Conservation (phyloP, 2,329 filamentous ascomycete species). For the Xylariaceae sp. region DNA sequence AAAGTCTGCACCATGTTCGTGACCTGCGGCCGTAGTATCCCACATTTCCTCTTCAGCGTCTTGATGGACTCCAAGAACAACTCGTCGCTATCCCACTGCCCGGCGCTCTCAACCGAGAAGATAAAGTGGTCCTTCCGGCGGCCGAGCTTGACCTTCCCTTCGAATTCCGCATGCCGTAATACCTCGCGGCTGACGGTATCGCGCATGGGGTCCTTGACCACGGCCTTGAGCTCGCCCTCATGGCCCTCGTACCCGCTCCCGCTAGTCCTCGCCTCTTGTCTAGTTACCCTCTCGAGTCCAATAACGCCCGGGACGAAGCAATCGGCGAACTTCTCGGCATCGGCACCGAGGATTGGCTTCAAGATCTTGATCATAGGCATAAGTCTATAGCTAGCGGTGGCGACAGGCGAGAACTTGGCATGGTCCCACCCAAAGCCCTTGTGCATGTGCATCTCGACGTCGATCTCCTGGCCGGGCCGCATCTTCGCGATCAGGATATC, state of each 20-base stretch:
- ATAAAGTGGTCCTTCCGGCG: slow-evolving; percentile 94
- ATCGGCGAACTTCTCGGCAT: slow-evolving; percentile 81
- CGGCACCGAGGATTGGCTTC: slow-evolving; percentile 75
- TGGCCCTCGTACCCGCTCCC: slow-evolving; percentile 67
- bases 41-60: slow-evolving; percentile 79
- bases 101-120: slow-evolving; percentile 89
- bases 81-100: slow-evolving; percentile 90
- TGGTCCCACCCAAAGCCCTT: slow-evolving; percentile 94
- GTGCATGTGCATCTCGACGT: slow-evolving; percentile 86
- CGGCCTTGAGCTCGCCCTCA: slow-evolving; percentile 78
- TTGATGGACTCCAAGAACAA: slow-evolving; percentile 87
- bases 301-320: slow-evolving; percentile 93
- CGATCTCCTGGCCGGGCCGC: slow-evolving; percentile 81
- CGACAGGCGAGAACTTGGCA: slow-evolving; percentile 94
- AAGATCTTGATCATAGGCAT: slow-evolving; percentile 83
- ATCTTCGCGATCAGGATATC: slow-evolving; percentile 94
- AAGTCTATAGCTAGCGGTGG: slow-evolving; percentile 88
- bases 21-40: slow-evolving; percentile 67
- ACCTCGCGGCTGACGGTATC: slow-evolving; percentile 95
- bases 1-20: slow-evolving; percentile 53
- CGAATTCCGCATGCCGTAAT: slow-evolving; percentile 85
- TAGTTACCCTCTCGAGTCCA: slow-evolving; percentile 66
- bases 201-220: slow-evolving; percentile 82
- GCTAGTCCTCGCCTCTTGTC: slow-evolving; percentile 56
- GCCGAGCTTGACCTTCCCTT: slow-evolving; percentile 91